phyloP scores from a whole-genome alignment of 1,139 yeast species.

The Kodamaea ohmeri region DNA sequence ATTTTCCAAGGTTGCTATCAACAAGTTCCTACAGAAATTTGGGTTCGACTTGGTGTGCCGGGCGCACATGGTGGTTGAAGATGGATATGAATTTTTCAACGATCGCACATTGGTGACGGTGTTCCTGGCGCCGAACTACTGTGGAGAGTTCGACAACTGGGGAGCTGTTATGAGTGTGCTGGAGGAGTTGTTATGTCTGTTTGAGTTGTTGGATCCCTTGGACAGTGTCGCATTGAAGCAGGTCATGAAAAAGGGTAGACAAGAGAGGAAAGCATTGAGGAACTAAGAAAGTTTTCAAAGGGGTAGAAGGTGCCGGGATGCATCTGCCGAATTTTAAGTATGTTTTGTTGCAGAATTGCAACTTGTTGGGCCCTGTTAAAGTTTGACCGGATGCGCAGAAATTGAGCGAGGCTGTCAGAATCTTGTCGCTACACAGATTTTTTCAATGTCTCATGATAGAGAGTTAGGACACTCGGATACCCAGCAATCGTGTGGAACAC shows the following conservation, averaged over 20 bases:
- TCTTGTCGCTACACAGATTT: no score
- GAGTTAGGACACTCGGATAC: background rate
- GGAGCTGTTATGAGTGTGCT: constrained; percentile 98
- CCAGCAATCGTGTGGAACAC: constrained; percentile 3
- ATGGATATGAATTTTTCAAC: constrained; percentile 95
- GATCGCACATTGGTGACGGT: constrained; percentile 92
- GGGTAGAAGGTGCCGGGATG: background rate
- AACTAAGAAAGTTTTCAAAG: background rate
- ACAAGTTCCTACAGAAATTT: constrained; percentile 81
- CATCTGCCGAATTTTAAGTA: no score
- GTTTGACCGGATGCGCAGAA: no score
- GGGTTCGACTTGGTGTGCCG: constrained; percentile 94
- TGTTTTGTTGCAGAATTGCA: no score
- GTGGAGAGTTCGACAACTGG: constrained; percentile 99
- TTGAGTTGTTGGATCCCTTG: constrained; percentile 89
- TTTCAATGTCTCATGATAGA: no score
- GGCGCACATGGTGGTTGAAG: constrained; percentile 99
- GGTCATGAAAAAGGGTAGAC: constrained; percentile 84
- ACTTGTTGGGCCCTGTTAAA: no score
- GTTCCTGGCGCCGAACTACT: constrained; percentile 93
- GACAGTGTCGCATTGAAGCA: constrained; percentile 92
- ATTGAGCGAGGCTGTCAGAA: no score
- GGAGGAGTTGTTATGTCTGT: constrained; percentile 86
- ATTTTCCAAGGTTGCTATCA: constrained; percentile 88
- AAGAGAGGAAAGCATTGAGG: constrained; percentile 52